These are phyloP conservation scores for Rehmannia glutinosa DNA, from an alignment of 257 asterid genomes.

Conservation along the genomic window DNA sequence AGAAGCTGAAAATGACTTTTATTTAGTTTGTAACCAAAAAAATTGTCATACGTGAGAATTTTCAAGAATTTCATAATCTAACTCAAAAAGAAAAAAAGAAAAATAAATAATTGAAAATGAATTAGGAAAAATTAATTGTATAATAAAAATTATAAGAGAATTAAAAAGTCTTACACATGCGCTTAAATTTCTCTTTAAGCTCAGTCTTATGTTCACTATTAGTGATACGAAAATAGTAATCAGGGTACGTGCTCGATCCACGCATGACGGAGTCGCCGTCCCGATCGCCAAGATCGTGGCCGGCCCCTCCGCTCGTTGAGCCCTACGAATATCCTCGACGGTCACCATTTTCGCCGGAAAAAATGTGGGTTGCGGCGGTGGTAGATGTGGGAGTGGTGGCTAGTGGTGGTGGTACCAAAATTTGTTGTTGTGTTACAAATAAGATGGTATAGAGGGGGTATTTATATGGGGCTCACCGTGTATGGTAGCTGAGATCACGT, in stretches of 20 bases:
- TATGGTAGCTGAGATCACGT: conserved; percentile 37
- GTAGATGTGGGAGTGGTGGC: background rate
- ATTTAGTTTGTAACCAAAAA: no score
- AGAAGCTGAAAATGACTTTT: no score
- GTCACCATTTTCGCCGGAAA: conserved; percentile 40
- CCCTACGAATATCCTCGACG: conserved; percentile 58
- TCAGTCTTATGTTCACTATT: conserved; percentile 60
- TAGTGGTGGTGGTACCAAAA: background rate
- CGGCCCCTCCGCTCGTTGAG: conserved; percentile 76
- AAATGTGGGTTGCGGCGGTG: background rate
- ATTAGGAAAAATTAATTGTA: no score
- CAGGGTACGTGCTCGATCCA: conserved; percentile 62
- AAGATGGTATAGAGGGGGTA: background rate
- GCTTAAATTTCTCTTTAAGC: conserved; percentile 62
- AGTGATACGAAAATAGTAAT: conserved; percentile 70
- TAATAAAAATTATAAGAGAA: no score
- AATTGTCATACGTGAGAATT: no score
- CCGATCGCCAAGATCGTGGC: conserved; percentile 78
- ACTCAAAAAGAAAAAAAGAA: no score
- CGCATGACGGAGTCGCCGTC: conserved; percentile 61
- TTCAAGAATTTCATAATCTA: no score
- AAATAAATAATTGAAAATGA: no score
- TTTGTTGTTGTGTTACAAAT: background rate
- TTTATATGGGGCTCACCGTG: background rate
- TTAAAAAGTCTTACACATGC: conserved; percentile 94